These are phyloP conservation scores for Arctium minus DNA, from an alignment of 129 eudicot genomes.

Conservation along the genomic window DNA sequence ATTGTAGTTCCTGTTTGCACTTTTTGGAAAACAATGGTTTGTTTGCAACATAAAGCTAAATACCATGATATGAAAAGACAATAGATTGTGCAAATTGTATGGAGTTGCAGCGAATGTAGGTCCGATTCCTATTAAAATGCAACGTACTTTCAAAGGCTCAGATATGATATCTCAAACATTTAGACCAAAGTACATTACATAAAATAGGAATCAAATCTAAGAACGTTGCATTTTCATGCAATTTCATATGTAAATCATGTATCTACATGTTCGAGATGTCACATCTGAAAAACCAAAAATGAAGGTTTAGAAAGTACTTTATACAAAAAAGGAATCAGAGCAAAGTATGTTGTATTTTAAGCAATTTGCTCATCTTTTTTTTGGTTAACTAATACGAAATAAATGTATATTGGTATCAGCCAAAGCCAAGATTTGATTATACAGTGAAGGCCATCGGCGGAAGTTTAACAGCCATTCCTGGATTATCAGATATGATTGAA, in stretches of 20 bases:
- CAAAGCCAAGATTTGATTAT: slow-evolving; percentile 95
- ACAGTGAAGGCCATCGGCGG: slow-evolving; percentile 95
- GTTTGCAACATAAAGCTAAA: background rate
- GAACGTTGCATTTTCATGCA: background rate
- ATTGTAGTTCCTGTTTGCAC: background rate
- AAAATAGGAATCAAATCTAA: background rate
- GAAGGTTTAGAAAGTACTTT: background rate
- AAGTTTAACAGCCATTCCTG: slow-evolving; percentile 95
- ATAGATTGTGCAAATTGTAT: background rate
- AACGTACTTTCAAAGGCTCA: background rate
- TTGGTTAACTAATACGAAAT: background rate
- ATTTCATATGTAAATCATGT: no score
- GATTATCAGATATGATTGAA: slow-evolving; percentile 93
- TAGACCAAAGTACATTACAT: background rate
- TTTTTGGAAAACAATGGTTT: background rate
- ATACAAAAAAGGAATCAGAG: background rate
- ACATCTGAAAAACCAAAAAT: background rate
- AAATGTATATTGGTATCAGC: slow-evolving; percentile 45
- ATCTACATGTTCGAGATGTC: background rate
- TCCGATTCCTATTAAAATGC: background rate
- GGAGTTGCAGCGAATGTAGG: background rate
- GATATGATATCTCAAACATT: background rate
- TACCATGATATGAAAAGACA: background rate
- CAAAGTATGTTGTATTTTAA: background rate
- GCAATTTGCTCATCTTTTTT: background rate